Evolutionary conservation across 179 eudicot species (phyloP).

Genomic region (Patellifolia procumbens): DNA sequence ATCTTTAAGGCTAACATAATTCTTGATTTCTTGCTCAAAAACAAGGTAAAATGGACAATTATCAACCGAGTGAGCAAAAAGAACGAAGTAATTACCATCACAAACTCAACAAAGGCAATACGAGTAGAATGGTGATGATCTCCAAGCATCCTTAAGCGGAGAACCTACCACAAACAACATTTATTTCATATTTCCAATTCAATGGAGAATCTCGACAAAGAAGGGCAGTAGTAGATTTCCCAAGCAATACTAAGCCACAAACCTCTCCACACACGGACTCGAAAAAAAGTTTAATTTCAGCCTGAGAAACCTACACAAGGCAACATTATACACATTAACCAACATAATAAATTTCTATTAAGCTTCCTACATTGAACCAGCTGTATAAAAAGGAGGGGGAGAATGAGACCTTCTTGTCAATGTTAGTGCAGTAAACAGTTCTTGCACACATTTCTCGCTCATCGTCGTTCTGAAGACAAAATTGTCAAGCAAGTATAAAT

Average conservation of each 20-base stretch:
- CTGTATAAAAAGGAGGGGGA: neutral
- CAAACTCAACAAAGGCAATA: constrained; percentile 91
- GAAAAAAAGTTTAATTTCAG: constrained; percentile 54
- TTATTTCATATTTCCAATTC: neutral
- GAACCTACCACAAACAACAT: constrained; percentile 49
- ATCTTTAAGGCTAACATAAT: neutral
- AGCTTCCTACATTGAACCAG: neutral
- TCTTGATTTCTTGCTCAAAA: neutral
- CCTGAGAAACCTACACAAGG: constrained; percentile 53
- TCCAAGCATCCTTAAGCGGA: constrained; percentile 80
- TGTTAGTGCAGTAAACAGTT: constrained; percentile 66
- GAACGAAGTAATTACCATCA: constrained; percentile 72
- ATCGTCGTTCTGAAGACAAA: constrained; percentile 48
- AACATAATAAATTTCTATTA: neutral
- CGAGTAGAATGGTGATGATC: constrained; percentile 81
- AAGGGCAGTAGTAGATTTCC: neutral
- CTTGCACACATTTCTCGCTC: constrained; percentile 75
- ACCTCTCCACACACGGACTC: constrained; percentile 60
- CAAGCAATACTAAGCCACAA: constrained; percentile 30
- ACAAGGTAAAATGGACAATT: neutral
- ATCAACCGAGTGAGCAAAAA: neutral
- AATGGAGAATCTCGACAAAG: neutral
- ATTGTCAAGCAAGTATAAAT: constrained; percentile 2
- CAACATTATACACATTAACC: neutral
- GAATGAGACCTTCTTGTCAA: constrained; percentile 59